phyloP scores from a whole-genome alignment of 441 rosid species.

The Brassica hybrid region DNA sequence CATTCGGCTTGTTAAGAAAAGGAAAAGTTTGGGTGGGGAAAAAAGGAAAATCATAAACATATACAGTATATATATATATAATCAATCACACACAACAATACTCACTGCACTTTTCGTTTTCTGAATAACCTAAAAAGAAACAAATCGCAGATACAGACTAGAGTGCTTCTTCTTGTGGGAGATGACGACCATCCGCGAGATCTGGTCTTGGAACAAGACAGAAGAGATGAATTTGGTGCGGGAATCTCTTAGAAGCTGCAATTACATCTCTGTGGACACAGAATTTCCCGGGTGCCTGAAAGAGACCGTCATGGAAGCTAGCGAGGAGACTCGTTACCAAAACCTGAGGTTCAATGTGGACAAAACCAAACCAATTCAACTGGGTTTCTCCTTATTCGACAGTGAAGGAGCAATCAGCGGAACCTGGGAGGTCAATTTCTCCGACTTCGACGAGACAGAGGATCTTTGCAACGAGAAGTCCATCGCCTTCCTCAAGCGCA shows the following conservation, averaged over 20 bases:
- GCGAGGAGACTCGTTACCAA: not conserved
- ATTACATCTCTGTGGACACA: not conserved
- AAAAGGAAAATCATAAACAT: not conserved
- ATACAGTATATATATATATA: not conserved
- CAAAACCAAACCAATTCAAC: not conserved
- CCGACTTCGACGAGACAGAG: not conserved
- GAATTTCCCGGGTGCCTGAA: constrained; percentile 2
- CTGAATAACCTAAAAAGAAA: too few species aligned
- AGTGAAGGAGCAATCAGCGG: not conserved
- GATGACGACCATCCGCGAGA: not conserved
- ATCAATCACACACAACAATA: not conserved
- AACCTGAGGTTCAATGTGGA: not conserved
- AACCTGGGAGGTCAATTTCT: constrained; percentile 3
- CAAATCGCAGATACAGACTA: not conserved
- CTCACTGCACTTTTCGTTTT: not conserved
- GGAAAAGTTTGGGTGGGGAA: not conserved
- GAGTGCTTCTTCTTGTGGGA: too few species aligned
- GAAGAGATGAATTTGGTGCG: not conserved
- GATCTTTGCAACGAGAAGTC: not conserved
- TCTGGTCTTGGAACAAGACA: not conserved
- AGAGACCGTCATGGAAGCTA: not conserved
- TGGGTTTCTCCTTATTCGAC: not conserved
- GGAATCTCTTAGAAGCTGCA: not conserved
- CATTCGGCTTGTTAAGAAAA: not conserved
- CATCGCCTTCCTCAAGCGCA: not conserved